Conservation (phyloP, 1,139 yeast genomes). For the Pichia sp. region DNA sequence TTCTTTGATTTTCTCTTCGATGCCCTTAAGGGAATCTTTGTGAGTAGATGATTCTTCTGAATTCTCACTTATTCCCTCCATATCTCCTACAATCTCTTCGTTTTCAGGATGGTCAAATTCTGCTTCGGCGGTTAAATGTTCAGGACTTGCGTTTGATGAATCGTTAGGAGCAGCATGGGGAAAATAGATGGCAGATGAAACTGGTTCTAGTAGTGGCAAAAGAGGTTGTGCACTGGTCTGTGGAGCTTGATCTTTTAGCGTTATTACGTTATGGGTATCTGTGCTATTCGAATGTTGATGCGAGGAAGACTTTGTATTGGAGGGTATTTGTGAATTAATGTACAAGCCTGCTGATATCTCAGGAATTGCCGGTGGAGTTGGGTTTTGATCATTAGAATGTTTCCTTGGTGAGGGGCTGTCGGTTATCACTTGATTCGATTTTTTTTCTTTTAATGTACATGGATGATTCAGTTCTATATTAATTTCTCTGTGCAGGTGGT, state of each 20-base stretch:
- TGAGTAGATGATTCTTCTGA: neutral
- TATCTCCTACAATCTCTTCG: slow-evolving; percentile 9
- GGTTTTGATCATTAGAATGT: neutral
- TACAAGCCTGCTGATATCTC: slow-evolving; percentile 3
- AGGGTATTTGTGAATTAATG: neutral
- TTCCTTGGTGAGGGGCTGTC: neutral
- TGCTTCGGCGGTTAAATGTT: slow-evolving; percentile 32
- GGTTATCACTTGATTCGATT: neutral
- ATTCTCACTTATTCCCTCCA: neutral
- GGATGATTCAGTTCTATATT: slow-evolving; percentile 2
- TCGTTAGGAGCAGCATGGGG: slow-evolving; percentile 47
- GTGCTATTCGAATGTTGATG: neutral
- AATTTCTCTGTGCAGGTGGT: neutral
- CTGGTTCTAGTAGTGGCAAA: slow-evolving; percentile 39
- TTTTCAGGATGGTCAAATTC: slow-evolving; percentile 29
- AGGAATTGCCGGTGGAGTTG: neutral
- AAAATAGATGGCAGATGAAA: slow-evolving; percentile 63
- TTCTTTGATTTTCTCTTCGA: slow-evolving; percentile 15
- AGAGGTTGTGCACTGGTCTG: neutral
- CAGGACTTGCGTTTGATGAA: slow-evolving; percentile 19
- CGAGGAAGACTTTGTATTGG: neutral
- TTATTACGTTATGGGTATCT: neutral
- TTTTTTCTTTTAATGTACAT: slow-evolving; percentile 3
- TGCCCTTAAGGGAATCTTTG: neutral
- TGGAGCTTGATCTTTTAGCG: neutral